A percentile compares a stretch with the other conserved stretches of the same genome.
These are phyloP conservation scores for Paraurostyla sp. DNA, from an alignment of 73 alveolate species.

Conservation along the genomic window DNA sequence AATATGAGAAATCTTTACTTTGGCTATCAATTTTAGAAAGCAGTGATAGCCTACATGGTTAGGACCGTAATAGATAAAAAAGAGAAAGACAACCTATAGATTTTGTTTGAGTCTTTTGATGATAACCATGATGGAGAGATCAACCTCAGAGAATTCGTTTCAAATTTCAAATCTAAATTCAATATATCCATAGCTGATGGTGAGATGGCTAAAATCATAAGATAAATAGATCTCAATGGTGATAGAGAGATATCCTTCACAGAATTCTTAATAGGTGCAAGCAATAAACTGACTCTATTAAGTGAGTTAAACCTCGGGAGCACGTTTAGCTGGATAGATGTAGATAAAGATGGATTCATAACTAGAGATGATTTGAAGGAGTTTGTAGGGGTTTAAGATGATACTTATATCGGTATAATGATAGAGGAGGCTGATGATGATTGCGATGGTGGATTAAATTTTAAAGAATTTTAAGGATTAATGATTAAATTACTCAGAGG, in stretches of 20 bases:
- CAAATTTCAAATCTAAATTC: not conserved
- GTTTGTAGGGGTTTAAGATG: constrained; percentile 43
- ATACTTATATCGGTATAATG: constrained; percentile 30
- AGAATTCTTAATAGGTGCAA: constrained; percentile 46
- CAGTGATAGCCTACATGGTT: constrained; percentile 49
- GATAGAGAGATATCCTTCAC: constrained; percentile 37
- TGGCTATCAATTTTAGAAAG: constrained; percentile 21
- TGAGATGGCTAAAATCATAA: constrained; percentile 17
- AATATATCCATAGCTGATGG: not conserved
- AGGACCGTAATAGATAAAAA: constrained; percentile 14
- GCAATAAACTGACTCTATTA: constrained; percentile 14
- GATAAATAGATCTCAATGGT: constrained; percentile 11
- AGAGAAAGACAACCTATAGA: constrained; percentile 27
- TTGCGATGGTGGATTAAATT: constrained; percentile 59
- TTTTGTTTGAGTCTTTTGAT: constrained; percentile 31
- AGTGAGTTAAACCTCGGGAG: not conserved
- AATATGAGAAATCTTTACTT: constrained; percentile 34
- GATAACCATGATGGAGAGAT: constrained; percentile 30
- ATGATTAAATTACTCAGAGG: constrained; percentile 11
- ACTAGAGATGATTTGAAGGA: constrained; percentile 45
- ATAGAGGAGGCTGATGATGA: constrained; percentile 63
- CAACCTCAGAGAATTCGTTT: constrained; percentile 7
- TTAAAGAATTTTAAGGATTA: not conserved
- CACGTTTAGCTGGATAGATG: constrained; percentile 21
- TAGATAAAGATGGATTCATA: constrained; percentile 9